Base-by-base conservation (phyloP, 169 alveolate genomes). In the Amoebophrya sp. region DNA sequence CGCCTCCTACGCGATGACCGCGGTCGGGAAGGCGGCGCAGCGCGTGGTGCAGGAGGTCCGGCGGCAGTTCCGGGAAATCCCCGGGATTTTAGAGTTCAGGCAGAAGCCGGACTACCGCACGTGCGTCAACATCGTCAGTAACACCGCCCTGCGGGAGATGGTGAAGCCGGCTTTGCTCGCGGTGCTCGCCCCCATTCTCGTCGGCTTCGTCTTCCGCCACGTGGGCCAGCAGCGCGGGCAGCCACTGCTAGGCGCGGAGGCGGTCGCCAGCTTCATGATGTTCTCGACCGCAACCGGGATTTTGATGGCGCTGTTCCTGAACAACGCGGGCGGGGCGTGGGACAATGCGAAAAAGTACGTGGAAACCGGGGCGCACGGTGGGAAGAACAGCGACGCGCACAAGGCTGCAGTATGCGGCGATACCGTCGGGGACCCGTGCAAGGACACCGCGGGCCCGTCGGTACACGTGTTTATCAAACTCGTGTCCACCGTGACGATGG, bases 281-380 rank as follows among this genome's bases (percentile, higher is more conserved):
- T 96, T 96, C 90, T 93, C 97, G 25, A 96, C 98, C 0, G 92
- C 97, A 10, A 94, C 98, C 0, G 98, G 98, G 33, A 96, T 96
- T 40, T 94, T 95, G 77, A 94, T 95, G 96, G 97, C 98, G 23
- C 95, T 96, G 77, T 95, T 95, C 77, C 92, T 95, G 77, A 96
- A 96, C 90, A 96, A 96, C 77, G 96, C 97, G 18, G 98, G 98
- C 40, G 98, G 98, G 3, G 97, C 98, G 18, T 96, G 98, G 98
- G 98, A 96, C 92, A 96, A 96, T 92, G 97, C 97, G 54, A 96
- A 96, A 95, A 96, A 96, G 90, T 96, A 95, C 90, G 92, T 94
- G 40, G 97, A 95, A 92, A 92, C 95, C 35, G 97, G 96, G 40
- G 94, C 92, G 32, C 93, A 95, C 77, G 97, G 96, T 0, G 96